Conservation (phyloP, 192 early-diverging fungal genomes). For the Coemansia sp. region DNA sequence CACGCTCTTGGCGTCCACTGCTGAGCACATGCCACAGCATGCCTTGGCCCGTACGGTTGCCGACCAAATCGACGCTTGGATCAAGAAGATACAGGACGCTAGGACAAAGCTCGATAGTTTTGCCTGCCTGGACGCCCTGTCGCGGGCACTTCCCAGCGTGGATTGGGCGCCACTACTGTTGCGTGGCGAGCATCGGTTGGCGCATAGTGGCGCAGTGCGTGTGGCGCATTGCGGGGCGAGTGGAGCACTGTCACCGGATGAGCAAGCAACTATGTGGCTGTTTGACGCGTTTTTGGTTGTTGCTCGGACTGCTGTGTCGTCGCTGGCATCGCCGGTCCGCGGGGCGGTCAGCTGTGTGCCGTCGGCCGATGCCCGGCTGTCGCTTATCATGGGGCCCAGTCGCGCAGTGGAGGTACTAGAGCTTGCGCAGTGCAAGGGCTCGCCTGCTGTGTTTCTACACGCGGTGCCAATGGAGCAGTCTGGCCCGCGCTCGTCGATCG, state of each 20-base stretch:
- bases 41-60: constrained; percentile 36
- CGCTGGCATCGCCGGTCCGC: background rate
- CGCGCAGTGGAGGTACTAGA: constrained; percentile 43
- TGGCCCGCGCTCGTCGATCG: constrained; percentile 18
- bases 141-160: constrained; percentile 12
- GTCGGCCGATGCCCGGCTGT: constrained; percentile 14
- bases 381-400: constrained; percentile 30
- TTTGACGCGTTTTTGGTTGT: constrained; percentile 39
- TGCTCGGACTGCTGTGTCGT: constrained; percentile 11
- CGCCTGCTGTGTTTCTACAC: constrained; percentile 30
- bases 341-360: constrained; percentile 15
- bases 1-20: constrained; percentile 54
- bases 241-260: constrained; percentile 25
- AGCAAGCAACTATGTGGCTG: constrained; percentile 40
- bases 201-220: constrained; percentile 32
- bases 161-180: constrained; percentile 30
- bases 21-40: constrained; percentile 38
- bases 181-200: constrained; percentile 28
- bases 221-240: constrained; percentile 9
- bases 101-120: constrained; percentile 44
- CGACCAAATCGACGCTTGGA: constrained; percentile 50
- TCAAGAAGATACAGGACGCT: constrained; percentile 47
- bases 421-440: constrained; percentile 44
- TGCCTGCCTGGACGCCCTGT: constrained; percentile 41
- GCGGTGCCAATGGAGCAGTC: constrained; percentile 19